Base-by-base conservation (phyloP, 2,329 filamentous ascomycete genomes). In the Drechslerella stenobrocha region DNA sequence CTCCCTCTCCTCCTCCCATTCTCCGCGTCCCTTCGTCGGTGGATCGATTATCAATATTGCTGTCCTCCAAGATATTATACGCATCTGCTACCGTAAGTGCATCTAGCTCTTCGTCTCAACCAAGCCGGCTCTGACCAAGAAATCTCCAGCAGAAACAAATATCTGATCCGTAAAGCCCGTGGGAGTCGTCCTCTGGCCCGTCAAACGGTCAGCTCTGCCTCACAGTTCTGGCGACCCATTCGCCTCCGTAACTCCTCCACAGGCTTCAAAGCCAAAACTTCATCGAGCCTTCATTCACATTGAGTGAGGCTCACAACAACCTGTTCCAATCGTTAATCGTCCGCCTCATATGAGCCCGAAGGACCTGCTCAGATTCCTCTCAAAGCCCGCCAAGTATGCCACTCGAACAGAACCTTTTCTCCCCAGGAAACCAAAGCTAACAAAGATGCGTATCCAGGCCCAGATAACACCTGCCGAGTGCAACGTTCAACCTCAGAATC, bases 331-430 rank as follows among this genome's bases (percentile, higher is more conserved):
- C 50, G 63, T 55, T 51, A 59, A 60, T 18, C 44, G 55, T 73
- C 70, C 71, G 71, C 80, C 78, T 84, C 89, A 85, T 86, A 96
- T 96, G 90, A 91, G 85, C 87, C 87, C 83, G 78, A 88, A 87
- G 80, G 89, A 95, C 79, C 85, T 95, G 76, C 84, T 95, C 77
- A 88, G 90, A 80, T 93, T 95, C 81, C 85, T 96, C 74, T 95
- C 89, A 77, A 93, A 93, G 82, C 90, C 90, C 77, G 89, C 89
- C 78, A 95, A 95, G 90, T 95, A 80, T 77, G 88, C 80, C 52
- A 70, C 52, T 48, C 46, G 52, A 42, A 22, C 15, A 7, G 26
- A 52, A 32, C 4, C 35, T 56, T 35, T 15, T 18, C 45, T 9
- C 40, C 59, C 22, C 30, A 48, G 52, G 70, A 51, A 32, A 56